These are phyloP conservation scores for Vigna unguiculata DNA, from an alignment of 306 rosid species.

Conservation along the genomic window DNA sequence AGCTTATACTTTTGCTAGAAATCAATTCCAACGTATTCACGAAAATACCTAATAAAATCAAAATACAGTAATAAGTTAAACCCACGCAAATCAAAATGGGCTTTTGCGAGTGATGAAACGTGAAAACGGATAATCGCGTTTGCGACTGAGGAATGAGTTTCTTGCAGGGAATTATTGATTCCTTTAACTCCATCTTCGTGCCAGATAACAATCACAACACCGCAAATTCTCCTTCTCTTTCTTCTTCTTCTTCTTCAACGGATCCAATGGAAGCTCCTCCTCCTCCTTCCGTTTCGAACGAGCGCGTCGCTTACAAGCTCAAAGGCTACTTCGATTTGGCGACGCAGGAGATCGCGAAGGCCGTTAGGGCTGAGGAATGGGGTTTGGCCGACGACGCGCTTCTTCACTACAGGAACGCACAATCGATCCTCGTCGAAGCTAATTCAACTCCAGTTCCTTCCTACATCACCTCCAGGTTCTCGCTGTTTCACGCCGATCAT, in stretches of 20 bases:
- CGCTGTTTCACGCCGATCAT: neutral
- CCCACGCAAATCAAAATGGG: neutral
- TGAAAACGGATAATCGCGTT: conserved; percentile 39
- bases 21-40: neutral
- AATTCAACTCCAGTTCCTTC: conserved; percentile 81
- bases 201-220: neutral
- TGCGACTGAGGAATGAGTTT: conserved; percentile 56
- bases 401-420: conserved; percentile 76
- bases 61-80: neutral
- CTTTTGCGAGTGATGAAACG: conserved; percentile 34
- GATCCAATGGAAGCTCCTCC: conserved; percentile 67
- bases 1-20: neutral
- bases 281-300: conserved; percentile 71
- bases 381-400: conserved; percentile 83
- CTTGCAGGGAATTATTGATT: conserved; percentile 69
- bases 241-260: conserved; percentile 43
- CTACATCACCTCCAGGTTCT: conserved; percentile 71
- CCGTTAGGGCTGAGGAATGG: conserved; percentile 98
- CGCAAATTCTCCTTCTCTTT: neutral
- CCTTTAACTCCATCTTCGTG: conserved; percentile 67
- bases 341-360: conserved; percentile 87
- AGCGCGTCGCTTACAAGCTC: conserved; percentile 91
- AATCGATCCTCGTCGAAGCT: conserved; percentile 81
- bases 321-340: conserved; percentile 91
- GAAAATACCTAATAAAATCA: neutral